Evolutionary conservation across 306 rosid genomes (phyloP).

Genomic region (Medicago truncatula): MtrunA17r5.0-ANR NC_053048.1:10503501-10504000

Average conservation of each 20-base stretch:
- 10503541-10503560: constrained; percentile 97
- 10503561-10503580: constrained; percentile 88
- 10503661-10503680: constrained; percentile 5
- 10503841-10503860: constrained; percentile 60
- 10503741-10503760: constrained; percentile 77
- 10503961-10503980: constrained; percentile 94
- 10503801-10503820: not conserved
- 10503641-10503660: constrained; percentile 63
- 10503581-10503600: constrained; percentile 86
- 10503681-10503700: constrained; percentile 9
- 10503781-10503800: not conserved
- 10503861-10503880: constrained; percentile 79
- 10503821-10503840: not conserved
- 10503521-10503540: constrained; percentile 28
- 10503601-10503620: constrained; percentile 95
- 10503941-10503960: constrained; percentile 94
- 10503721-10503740: constrained; percentile 83
- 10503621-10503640: constrained; percentile 94
- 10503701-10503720: constrained; percentile 29
- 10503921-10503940: constrained; percentile 63
- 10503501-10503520: constrained; percentile 2
- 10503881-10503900: constrained; percentile 64
- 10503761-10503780: constrained; percentile 19
- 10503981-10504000: constrained; percentile 68
- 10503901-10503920: constrained; percentile 53